phyloP scores from a whole-genome alignment of 306 rosid genomes.

The Trifolium pratense region DNA sequence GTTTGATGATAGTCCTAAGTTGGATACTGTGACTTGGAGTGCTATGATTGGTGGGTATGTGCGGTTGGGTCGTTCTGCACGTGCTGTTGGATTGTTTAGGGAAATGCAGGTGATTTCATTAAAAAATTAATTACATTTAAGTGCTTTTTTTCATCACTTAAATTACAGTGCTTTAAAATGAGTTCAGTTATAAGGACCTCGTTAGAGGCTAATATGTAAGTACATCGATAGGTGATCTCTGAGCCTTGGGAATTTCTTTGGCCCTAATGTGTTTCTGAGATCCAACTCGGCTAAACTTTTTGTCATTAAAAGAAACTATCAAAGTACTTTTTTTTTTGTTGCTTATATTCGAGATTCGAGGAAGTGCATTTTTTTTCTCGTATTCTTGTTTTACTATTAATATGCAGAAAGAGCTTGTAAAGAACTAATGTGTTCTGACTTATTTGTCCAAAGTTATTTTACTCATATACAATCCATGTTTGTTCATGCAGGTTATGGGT shows the following conservation, averaged over 20 bases:
- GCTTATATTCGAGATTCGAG: not conserved
- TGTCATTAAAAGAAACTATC: no score
- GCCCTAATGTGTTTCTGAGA: no score
- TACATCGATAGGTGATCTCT: no score
- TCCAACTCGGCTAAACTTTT: no score
- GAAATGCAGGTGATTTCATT: conserved; percentile 59
- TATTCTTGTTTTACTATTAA: not conserved
- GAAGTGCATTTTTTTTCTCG: not conserved
- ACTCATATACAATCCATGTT: not conserved
- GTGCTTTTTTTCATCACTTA: not conserved
- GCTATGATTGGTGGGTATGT: conserved; percentile 89
- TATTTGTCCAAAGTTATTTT: not conserved
- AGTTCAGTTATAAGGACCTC: not conserved
- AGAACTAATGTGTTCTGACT: not conserved
- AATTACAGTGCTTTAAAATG: not conserved
- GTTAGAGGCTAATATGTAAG: not conserved
- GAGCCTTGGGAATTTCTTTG: no score
- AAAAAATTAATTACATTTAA: not conserved
- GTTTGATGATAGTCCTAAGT: conserved; percentile 69
- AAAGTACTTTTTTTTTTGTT: no score
- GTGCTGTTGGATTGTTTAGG: conserved; percentile 68
- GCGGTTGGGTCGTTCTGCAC: conserved; percentile 59
- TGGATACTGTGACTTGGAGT: conserved; percentile 84
- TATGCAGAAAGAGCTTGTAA: not conserved
- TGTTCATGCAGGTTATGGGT: conserved; percentile 63